These are phyloP conservation scores for Diaporthe destruens DNA, from an alignment of 2,329 filamentous ascomycete genomes.

Conservation along the genomic window DNA sequence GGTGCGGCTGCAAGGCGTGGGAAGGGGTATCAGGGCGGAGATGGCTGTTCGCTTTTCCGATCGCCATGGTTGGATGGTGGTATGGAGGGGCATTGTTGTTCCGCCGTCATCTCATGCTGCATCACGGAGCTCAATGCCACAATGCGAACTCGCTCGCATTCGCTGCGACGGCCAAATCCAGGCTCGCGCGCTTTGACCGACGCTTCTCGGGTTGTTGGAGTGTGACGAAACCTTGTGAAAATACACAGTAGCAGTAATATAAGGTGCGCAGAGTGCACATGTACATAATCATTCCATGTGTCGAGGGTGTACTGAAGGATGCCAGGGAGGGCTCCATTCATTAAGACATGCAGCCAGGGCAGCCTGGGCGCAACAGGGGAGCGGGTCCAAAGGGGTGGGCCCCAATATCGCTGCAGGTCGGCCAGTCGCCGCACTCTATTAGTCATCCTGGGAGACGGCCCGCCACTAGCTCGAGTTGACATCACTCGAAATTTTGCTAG, in stretches of 20 bases:
- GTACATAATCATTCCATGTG: neutral
- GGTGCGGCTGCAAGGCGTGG: neutral
- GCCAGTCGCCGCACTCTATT: slow-evolving; percentile 22
- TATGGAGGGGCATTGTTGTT: neutral
- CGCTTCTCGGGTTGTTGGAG: neutral
- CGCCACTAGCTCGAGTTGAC: slow-evolving; percentile 18
- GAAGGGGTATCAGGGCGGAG: slow-evolving; percentile 1
- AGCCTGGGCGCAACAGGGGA: neutral
- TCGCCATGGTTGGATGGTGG: neutral
- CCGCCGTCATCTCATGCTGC: neutral
- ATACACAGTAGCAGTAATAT: neutral
- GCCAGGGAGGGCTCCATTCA: slow-evolving; percentile 18
- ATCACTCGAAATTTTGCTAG: slow-evolving; percentile 36
- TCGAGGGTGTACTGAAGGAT: slow-evolving; percentile 4
- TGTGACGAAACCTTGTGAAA: neutral
- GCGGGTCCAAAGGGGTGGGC: neutral
- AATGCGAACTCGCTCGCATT: neutral
- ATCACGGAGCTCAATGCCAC: neutral
- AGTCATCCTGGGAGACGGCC: slow-evolving; percentile 6
- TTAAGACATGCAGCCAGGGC: neutral
- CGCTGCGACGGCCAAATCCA: neutral
- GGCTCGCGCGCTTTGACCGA: neutral
- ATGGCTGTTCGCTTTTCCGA: slow-evolving; percentile 23
- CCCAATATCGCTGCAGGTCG: slow-evolving; percentile 23
- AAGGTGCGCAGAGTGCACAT: neutral